These are phyloP conservation scores for Cryptosporidium tyzzeri DNA, from an alignment of 169 alveolate species.

Conservation along the genomic window DNA sequence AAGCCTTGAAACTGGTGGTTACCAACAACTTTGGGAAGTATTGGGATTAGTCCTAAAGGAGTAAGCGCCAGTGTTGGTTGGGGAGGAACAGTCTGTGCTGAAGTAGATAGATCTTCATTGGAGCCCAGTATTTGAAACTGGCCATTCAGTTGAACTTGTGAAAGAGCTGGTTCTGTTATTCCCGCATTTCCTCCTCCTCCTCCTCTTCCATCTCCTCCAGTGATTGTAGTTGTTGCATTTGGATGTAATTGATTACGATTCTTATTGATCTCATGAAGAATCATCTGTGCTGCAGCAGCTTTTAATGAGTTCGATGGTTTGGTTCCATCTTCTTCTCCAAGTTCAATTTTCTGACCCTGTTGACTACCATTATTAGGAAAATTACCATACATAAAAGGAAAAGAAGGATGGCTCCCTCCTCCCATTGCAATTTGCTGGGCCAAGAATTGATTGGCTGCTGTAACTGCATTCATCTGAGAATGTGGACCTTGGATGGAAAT, in stretches of 20 bases:
- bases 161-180: not conserved
- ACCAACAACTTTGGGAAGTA: slow-evolving; percentile 12
- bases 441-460: not conserved
- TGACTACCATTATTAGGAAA: not conserved
- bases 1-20: not conserved
- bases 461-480: not conserved
- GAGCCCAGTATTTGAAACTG: not conserved
- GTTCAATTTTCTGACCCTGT: not conserved
- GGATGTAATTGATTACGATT: slow-evolving; percentile 14
- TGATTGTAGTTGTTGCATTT: not conserved
- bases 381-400: not conserved
- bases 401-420: not conserved
- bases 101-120: not conserved
- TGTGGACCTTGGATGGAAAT: not conserved
- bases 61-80: slow-evolving; percentile 44
- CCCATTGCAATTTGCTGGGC: slow-evolving; percentile 3
- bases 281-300: slow-evolving; percentile 66
- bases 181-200: not conserved
- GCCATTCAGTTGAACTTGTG: not conserved
- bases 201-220: not conserved
- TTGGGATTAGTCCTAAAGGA: slow-evolving; percentile 63
- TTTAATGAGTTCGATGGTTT: slow-evolving; percentile 11
- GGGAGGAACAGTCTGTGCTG: slow-evolving; percentile 6
- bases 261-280: slow-evolving; percentile 49
- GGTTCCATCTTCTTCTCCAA: slow-evolving; percentile 14